Evolutionary conservation across 129 eudicot genomes (phyloP).

Genomic region (Erigeron canadensis): DNA sequence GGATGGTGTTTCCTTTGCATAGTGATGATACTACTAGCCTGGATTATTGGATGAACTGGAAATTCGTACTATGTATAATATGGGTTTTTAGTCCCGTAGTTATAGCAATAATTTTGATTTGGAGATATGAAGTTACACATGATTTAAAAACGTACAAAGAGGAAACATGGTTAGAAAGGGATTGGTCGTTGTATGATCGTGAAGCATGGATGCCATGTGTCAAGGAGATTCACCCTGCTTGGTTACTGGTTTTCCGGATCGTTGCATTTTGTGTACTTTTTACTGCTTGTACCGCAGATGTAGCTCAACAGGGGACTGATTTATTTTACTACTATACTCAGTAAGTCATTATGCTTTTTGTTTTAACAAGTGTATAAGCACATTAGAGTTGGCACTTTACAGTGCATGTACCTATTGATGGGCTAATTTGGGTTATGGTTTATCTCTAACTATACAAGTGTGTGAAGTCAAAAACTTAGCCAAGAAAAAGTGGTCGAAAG

Average conservation of each 20-base stretch:
- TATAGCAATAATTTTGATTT: conserved; percentile 47
- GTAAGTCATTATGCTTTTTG: conserved; percentile 46
- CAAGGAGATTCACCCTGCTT: conserved; percentile 62
- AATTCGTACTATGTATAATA: conserved; percentile 60
- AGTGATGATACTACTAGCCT: conserved; percentile 63
- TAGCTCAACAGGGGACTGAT: conserved; percentile 49
- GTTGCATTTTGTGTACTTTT: conserved; percentile 66
- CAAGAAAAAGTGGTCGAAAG: no score
- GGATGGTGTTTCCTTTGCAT: conserved; percentile 50
- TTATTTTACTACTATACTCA: conserved; percentile 78
- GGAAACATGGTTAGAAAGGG: conserved; percentile 33
- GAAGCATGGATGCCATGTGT: conserved; percentile 91
- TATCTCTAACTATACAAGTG: no score
- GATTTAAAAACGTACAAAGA: conserved; percentile 42
- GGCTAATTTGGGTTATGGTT: no score
- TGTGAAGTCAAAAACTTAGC: no score
- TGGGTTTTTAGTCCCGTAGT: conserved; percentile 52
- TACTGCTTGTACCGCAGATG: conserved; percentile 48
- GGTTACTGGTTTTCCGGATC: conserved; percentile 62
- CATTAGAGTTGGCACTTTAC: not conserved
- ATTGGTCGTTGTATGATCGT: conserved; percentile 42
- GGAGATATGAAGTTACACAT: conserved; percentile 53
- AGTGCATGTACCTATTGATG: no score
- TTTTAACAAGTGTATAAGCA: conserved; percentile 2
- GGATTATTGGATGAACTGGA: conserved; percentile 93